phyloP scores from a whole-genome alignment of 257 asterid genomes.

The Linaria vulgaris region DNA sequence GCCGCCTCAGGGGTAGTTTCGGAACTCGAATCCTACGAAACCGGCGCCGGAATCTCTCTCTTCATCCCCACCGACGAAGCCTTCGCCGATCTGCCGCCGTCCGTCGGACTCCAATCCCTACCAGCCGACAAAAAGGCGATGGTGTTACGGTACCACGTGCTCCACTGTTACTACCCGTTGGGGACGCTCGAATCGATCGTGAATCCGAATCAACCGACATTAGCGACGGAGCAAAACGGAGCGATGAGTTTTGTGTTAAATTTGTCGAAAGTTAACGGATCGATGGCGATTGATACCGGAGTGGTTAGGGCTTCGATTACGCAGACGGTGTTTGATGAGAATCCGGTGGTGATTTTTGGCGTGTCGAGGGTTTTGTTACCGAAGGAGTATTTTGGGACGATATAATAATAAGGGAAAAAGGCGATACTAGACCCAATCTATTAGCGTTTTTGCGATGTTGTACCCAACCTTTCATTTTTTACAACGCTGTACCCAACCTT shows the following conservation, averaged over 20 bases:
- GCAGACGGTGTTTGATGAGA: constrained; percentile 84
- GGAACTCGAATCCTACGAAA: constrained; percentile 70
- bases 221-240: constrained; percentile 78
- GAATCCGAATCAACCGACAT: constrained; percentile 80
- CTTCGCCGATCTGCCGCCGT: constrained; percentile 64
- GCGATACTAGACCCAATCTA: too few relatives aligned
- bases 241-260: constrained; percentile 75
- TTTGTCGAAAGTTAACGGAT: constrained; percentile 69
- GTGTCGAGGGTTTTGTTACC: constrained; percentile 74
- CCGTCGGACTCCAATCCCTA: constrained; percentile 60
- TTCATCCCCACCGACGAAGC: constrained; percentile 84
- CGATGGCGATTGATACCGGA: constrained; percentile 74
- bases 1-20: constrained; percentile 77
- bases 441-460: too few relatives aligned
- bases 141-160: constrained; percentile 70
- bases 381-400: constrained; percentile 65
- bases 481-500: too few relatives aligned
- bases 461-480: too few relatives aligned
- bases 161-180: constrained; percentile 76
- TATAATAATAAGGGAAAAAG: too few relatives aligned
- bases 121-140: constrained; percentile 73
- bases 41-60: constrained; percentile 84
- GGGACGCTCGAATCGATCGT: constrained; percentile 78
- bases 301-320: constrained; percentile 70
- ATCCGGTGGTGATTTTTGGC: constrained; percentile 88